Base-by-base conservation (phyloP, 257 asterid genomes). In the Verbena officinalis region DNA sequence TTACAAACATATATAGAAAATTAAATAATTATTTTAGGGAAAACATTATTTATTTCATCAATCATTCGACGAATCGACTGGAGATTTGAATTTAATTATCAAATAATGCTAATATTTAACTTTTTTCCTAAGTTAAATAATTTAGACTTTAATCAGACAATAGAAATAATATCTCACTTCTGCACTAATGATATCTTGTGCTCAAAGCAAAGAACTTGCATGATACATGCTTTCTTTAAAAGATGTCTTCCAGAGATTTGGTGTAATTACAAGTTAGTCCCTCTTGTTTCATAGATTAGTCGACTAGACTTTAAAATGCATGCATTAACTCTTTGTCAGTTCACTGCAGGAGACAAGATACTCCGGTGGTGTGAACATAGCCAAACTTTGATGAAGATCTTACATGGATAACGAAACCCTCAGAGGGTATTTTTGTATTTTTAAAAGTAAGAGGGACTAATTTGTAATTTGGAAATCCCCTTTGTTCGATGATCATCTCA, bases 181-280 rank as follows among this genome's bases (percentile, higher is more conserved):
- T 54, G 14, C 64, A 68, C 24, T 48, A 21, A 68, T 44, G 38
- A 31, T 55, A 20, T 67, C 72, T 67, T 67, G 72, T 39, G 57
- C 33, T 44, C 49, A 56, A 67, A 67, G 72, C 64, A 50, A 68
- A n/a, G 61, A 59, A 59, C 49, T 51, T 5, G 51, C 54, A 10
- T 24, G n/a, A 16, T 59, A 11, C 23, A 2, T 21, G 1, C 60
- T n/a, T n/a, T n/a, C n/a, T n/a, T n/a, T n/a, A n/a, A n/a, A n/a
- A n/a, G n/a, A n/a, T n/a, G n/a, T n/a, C n/a, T n/a, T n/a, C n/a
- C n/a, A n/a, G n/a, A n/a, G n/a, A n/a, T n/a, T n/a, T n/a, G n/a
- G n/a, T n/a, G n/a, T n/a, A n/a, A n/a, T n/a, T n/a, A n/a, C n/a
- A n/a, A n/a, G n/a, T n/a, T n/a, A n/a, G n/a, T n/a, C n/a, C n/a